Evolutionary conservation across 352 stramenopile species (phyloP).

Genomic region (Globisporangium apiculatum): DNA sequence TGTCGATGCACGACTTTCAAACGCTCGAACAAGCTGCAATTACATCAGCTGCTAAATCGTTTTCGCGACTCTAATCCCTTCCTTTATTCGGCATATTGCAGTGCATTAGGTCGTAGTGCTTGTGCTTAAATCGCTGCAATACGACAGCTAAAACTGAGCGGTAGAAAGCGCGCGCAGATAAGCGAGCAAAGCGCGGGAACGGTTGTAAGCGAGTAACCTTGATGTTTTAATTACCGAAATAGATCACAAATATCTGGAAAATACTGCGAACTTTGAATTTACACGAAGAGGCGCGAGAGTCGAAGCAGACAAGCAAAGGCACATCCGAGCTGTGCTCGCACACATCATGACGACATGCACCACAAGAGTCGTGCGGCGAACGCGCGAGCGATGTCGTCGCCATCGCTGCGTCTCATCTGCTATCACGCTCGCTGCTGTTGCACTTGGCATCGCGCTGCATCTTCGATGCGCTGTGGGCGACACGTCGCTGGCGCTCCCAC

Average conservation of each 20-base stretch:
- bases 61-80: not conserved
- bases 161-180: not conserved
- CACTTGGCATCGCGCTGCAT: not conserved
- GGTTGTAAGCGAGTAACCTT: no score
- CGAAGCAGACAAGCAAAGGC: not conserved
- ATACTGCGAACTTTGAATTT: no score
- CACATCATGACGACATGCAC: no score
- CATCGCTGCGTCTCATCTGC: no score
- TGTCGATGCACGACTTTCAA: constrained; percentile 5
- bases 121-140: not conserved
- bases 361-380: no score
- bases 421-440: not conserved
- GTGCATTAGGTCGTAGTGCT: not conserved
- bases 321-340: no score
- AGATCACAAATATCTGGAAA: not conserved
- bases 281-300: no score
- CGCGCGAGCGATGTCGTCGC: no score
- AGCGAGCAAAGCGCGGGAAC: not conserved
- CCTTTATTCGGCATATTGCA: not conserved
- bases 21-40: constrained; percentile 1
- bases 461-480: not conserved
- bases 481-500: constrained; percentile 6
- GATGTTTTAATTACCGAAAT: no score
- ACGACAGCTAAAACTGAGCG: not conserved
- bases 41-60: not conserved